Base-by-base conservation (phyloP, 2,329 filamentous ascomycete species). In the Scedosporium apiospermum region DNA sequence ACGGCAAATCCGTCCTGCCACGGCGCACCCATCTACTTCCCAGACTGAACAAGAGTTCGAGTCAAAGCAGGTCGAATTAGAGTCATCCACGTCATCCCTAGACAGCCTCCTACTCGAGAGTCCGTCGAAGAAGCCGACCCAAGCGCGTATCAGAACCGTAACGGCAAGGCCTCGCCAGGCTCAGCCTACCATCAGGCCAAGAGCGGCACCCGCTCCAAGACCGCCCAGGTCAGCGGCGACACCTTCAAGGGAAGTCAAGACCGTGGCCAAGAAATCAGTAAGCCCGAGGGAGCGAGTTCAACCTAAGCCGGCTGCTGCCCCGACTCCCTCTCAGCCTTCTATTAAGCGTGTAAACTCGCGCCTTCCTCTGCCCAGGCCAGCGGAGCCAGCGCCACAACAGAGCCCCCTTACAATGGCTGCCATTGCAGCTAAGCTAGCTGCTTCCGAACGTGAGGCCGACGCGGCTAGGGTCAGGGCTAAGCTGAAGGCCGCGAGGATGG, bases 391-490 rank as follows among this genome's bases (percentile, higher is more conserved):
- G 1, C 73, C 76, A 4, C 79, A 81, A 58, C 83, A 85, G 65
- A 84, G 80, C 30, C 84, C 84, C 0, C 71, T 87, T 3, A 85
- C 81, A 21, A 85, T 86, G 79, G 82, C 83, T 7, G 80, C 76
- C 41, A 88, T 88, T 65, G 81, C 83, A 0, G 83, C 84, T 30
- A 88, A 88, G 71, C 76, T 88, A 0, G 85, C 84, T 0, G 85
- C 85, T 1, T 83, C 84, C 0, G 85, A 88, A 66, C 78, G 82
- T 18, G 84, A 87, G 61, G 85, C 85, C 3, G 84, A 87, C 65
- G 85, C 85, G 1, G 84, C 84, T 1, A 78, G 85, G 26, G 83
- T 87, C 0, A 76, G 84, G 3, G 85, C 85, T 2, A 88, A 87
- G 69, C 77, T 88, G 34, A 81, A 79, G 67, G 84, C 85, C 1